These are phyloP conservation scores for Triticum timopheevii DNA, from an alignment of 176 grass and related monocot species.

Conservation along the genomic window DNA sequence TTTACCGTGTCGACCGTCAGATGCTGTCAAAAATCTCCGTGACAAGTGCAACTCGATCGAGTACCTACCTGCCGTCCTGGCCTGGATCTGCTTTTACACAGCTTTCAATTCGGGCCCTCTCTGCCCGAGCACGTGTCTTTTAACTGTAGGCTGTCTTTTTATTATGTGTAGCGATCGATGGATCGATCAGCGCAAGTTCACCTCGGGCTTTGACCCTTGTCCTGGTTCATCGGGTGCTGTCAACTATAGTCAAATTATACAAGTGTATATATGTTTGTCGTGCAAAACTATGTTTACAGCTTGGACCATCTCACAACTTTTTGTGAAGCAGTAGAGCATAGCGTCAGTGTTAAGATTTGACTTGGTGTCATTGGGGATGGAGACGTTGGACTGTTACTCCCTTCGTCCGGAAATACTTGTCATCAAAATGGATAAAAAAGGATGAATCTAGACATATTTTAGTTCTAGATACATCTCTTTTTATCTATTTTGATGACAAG, in stretches of 20 bases:
- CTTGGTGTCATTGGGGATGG: constrained; percentile 33
- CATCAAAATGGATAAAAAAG: too few species aligned
- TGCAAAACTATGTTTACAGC: background rate
- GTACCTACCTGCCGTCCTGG: background rate
- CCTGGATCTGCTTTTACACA: background rate
- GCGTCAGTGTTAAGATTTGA: background rate
- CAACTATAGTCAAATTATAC: background rate
- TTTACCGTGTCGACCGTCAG: background rate
- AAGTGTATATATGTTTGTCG: too few species aligned
- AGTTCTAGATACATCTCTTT: too few species aligned
- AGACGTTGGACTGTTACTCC: background rate
- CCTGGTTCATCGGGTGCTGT: too few species aligned
- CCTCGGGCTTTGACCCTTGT: background rate
- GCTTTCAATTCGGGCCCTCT: background rate
- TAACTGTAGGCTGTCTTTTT: background rate
- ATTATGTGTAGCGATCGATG: background rate
- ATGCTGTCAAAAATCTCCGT: background rate
- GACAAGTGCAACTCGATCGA: too few species aligned
- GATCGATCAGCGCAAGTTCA: background rate
- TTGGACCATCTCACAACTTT: background rate
- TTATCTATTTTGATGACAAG: too few species aligned
- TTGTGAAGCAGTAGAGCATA: background rate
- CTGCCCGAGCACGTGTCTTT: background rate
- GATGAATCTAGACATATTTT: too few species aligned
- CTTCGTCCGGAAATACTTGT: too few species aligned